Evolutionary conservation across 2,329 filamentous ascomycete genomes (phyloP).

Genomic region (Diaporthe capsici): DNA sequence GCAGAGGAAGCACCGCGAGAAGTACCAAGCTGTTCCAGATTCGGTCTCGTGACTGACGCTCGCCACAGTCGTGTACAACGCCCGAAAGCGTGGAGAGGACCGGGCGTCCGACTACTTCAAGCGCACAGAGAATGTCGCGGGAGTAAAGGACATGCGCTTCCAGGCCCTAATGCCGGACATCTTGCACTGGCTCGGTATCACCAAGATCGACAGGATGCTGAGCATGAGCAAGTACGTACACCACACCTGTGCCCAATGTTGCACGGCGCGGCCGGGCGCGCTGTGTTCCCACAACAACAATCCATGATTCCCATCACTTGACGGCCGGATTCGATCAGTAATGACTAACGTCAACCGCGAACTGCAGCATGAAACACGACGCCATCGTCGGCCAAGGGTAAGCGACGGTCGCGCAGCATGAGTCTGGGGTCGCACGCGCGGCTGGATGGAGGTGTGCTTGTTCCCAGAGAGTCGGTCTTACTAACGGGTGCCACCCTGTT

Average conservation of each 20-base stretch:
- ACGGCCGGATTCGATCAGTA: constrained; percentile 28
- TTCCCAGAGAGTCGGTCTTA: constrained; percentile 11
- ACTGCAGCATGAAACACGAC: constrained; percentile 86
- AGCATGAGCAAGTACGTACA: constrained; percentile 92
- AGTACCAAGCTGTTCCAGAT: neutral
- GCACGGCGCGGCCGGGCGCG: neutral
- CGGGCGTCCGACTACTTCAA: constrained; percentile 94
- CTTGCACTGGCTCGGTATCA: constrained; percentile 97
- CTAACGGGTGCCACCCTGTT: constrained; percentile 41
- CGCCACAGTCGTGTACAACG: constrained; percentile 77
- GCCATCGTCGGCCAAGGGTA: constrained; percentile 87
- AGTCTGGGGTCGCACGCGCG: constrained; percentile 15
- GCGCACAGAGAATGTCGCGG: constrained; percentile 97
- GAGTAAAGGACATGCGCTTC: constrained; percentile 97
- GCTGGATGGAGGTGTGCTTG: neutral
- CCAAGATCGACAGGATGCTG: constrained; percentile 98
- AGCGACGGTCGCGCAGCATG: constrained; percentile 45
- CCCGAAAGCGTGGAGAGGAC: constrained; percentile 83
- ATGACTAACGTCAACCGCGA: constrained; percentile 34
- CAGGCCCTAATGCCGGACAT: constrained; percentile 99
- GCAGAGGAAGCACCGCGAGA: neutral
- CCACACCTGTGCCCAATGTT: neutral
- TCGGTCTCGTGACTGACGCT: constrained; percentile 10
- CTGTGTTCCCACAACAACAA: neutral
- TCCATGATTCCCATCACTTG: constrained; percentile 5